phyloP scores from a whole-genome alignment of 108 stramenopile species.

The Conticribra guillardii region DNA sequence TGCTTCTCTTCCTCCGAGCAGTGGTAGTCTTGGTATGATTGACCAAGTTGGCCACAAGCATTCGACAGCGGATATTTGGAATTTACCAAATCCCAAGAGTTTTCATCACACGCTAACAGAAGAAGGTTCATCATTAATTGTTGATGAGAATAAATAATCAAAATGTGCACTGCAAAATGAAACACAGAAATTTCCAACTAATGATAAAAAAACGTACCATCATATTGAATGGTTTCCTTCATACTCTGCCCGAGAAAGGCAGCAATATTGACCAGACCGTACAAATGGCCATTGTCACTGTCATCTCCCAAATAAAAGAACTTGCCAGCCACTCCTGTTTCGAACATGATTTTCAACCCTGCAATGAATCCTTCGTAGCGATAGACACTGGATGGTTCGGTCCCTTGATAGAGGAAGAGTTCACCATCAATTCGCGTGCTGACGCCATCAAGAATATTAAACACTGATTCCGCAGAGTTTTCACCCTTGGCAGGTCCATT shows the following conservation, averaged over 20 bases:
- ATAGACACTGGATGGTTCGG: slow-evolving; percentile 23
- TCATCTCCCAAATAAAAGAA: slow-evolving; percentile 30
- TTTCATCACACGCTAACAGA: too few relatives aligned
- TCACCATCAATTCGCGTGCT: slow-evolving; percentile 10
- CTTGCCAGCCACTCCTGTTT: slow-evolving; percentile 30
- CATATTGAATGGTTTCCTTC: slow-evolving; percentile 38
- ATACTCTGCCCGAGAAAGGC: slow-evolving; percentile 30
- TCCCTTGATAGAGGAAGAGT: slow-evolving; percentile 28
- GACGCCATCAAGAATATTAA: slow-evolving; percentile 16
- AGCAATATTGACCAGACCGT: slow-evolving; percentile 1
- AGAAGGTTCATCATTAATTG: not conserved
- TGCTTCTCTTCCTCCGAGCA: slow-evolving; percentile 29
- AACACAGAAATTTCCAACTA: too few relatives aligned
- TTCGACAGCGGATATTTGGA: slow-evolving; percentile 27
- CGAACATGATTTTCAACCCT: slow-evolving; percentile 24
- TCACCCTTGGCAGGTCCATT: not conserved
- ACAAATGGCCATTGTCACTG: slow-evolving; percentile 1
- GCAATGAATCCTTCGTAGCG: slow-evolving; percentile 28
- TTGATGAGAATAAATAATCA: too few relatives aligned
- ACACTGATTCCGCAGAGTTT: not conserved
- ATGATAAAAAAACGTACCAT: too few relatives aligned
- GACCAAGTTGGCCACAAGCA: slow-evolving; percentile 42
- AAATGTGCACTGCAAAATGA: too few relatives aligned
- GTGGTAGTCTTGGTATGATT: slow-evolving; percentile 32
- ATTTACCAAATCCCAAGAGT: slow-evolving; percentile 22